Evolutionary conservation across 1,139 yeast genomes (phyloP), one percentile per base, ranked within the genome.

Genomic region (Saccharomyces hybrid): DNA sequence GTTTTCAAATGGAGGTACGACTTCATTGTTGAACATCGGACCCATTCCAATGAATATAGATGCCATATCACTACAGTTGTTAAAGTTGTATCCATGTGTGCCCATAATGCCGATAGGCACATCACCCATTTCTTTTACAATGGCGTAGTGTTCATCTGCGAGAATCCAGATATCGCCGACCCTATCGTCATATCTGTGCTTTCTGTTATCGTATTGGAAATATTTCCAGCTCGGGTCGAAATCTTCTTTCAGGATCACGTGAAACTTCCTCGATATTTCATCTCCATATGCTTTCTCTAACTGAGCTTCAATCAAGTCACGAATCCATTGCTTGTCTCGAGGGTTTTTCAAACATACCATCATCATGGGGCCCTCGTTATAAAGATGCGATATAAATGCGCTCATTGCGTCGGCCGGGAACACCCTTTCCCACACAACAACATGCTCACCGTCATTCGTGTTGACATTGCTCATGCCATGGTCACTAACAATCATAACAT

Each of bases 41-140:
- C 97, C 97, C 6, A 78, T 69, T 0, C 85, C 95, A 47, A 88
- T 63, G 66, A 90, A 90, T 8, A 87, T 65, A 0, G 96, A 93
- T 54, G 96, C 75, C 96, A 89, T 89, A 55, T 88, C 72, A 5
- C 85, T 77, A 59, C 85, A 90, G 0, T 84, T 78, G 65, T 85
- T 86, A 19, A 38, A 38, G 66, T 86, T 83, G 66, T 88, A 90
- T 0, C 97, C 97, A 68, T 88, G 96, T 0, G 85, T 86, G 5
- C 97, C 97, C 89, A 34, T 48, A 13, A 47, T 26, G 23, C 44
- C 44, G 25, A 9, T 26, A 5, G 13, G 44, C 19, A 38, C 25
- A 9, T 16, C 44, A 5, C 26, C 11, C 7, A n/a, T 19, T 38
- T 38, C 44, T 14, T 38, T 38, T 9, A 38, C 23, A 19, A 38